Base-by-base conservation (phyloP, 495 filamentous ascomycete species). In the Diplogelasinospora grovesii region DNA sequence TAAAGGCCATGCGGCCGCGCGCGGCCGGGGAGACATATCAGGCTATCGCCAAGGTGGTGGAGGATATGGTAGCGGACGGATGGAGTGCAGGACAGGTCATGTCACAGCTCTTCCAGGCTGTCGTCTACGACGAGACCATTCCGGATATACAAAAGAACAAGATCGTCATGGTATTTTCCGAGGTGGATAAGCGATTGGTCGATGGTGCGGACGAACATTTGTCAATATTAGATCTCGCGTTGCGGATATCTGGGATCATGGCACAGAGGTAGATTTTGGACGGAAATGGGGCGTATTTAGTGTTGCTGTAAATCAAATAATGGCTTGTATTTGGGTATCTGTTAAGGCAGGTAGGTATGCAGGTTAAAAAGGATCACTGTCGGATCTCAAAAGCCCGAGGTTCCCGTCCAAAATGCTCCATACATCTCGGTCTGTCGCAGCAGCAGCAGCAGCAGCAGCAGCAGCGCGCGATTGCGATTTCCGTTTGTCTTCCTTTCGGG, bases 151-250 rank as follows among this genome's bases (percentile, higher is more conserved):
- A 92, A 52, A 99, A 99, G 69, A 90, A 86, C 53, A 83, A 81
- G 66, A 94, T 99, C 44, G 81, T 89, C 19, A 73, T 83, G 49
- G 71, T 86, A 16, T 97, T 99, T 56, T 94, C 87, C 0, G 90
- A 96, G 59, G 68, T 88, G 36, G 92, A 99, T 51, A 96, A 94
- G 71, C 75, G 92, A 36, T 61, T 99, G 34, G 83, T 93, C n/a
- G 93, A 99, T 61, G 92, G 92, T n/a, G 82, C 87, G 3, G 93
- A 99, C 56, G 92, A 99, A 63, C 89, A 97, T 54, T 64, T 99
- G 15, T 85, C 83, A 7, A 83, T 97, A 30, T 59, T 97, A 27
- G 92, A 99, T 61, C 57, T 96, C 43, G 69, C 82, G 15, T 63
- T 97, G 46, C 77, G 84, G 51, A 80, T 96, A 58, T 81, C 85